Conservation (phyloP, 805 yeast genomes). For the Ogataea haglerorum region DNA sequence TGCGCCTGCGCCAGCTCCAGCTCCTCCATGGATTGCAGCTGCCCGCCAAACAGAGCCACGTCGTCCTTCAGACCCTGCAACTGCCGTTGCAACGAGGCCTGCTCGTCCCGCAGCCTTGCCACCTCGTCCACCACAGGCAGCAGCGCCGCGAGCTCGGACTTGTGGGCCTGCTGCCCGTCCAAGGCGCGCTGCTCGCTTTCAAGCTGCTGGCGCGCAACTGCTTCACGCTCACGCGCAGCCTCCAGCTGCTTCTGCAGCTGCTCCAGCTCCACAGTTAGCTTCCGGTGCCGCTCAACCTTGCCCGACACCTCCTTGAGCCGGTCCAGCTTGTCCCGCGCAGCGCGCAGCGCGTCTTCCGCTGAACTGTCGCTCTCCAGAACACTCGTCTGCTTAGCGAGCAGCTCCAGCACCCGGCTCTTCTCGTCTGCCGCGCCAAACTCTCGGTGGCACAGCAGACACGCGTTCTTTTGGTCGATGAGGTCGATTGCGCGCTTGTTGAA, state of each 20-base stretch:
- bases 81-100: conserved; percentile 27
- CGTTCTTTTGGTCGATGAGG: conserved; percentile 51
- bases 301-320: conserved; percentile 27
- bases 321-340: conserved; percentile 29
- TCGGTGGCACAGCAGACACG: conserved; percentile 73
- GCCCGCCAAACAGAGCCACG: conserved; percentile 15
- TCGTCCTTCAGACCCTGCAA: conserved; percentile 18
- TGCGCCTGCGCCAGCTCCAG: conserved; percentile 43
- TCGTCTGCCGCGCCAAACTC: conserved; percentile 46
- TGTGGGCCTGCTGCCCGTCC: background rate
- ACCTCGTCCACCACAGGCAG: conserved; percentile 35
- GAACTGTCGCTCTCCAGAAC: conserved; percentile 18
- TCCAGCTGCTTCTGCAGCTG: background rate
- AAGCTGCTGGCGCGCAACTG: background rate
- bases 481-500: conserved; percentile 70
- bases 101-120: conserved; percentile 32
- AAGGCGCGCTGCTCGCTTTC: background rate
- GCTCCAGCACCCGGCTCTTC: conserved; percentile 20
- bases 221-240: background rate
- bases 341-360: conserved; percentile 22
- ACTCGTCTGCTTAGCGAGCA: conserved; percentile 24
- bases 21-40: conserved; percentile 39
- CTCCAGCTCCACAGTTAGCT: conserved; percentile 8
- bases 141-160: background rate
- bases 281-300: conserved; percentile 25